These are phyloP conservation scores for Boletus rubroflammeus DNA, from an alignment of 768 basidiomycete genomes.

Conservation along the genomic window DNA sequence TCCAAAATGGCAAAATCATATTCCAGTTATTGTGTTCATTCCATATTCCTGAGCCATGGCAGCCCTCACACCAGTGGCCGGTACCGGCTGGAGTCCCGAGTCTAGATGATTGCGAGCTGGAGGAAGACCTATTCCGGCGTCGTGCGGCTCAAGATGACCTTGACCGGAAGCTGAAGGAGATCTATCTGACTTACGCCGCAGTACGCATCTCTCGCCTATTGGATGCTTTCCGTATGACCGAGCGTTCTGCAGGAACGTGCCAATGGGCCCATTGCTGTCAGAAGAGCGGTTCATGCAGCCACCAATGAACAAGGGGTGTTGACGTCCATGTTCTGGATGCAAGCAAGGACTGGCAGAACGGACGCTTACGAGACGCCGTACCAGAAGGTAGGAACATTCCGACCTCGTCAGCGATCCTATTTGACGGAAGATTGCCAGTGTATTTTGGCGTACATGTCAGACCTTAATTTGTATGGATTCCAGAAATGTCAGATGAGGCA, in stretches of 20 bases:
- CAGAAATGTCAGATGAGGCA: neutral
- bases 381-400: conserved; percentile 55
- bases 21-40: conserved; percentile 78
- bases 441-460: conserved; percentile 76
- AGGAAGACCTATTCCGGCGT: conserved; percentile 42
- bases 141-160: conserved; percentile 28
- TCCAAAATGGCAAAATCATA: conserved; percentile 49
- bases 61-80: conserved; percentile 62
- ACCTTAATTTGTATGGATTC: conserved; percentile 65
- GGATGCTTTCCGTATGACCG: conserved; percentile 26
- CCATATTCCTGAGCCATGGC: conserved; percentile 75
- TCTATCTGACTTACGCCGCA: conserved; percentile 26
- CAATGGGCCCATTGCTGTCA: conserved; percentile 67
- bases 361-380: conserved; percentile 66
- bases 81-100: conserved; percentile 53
- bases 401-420: neutral
- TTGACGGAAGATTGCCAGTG: conserved; percentile 43
- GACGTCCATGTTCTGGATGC: conserved; percentile 76
- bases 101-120: conserved; percentile 63
- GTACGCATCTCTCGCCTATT: conserved; percentile 15
- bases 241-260: conserved; percentile 52
- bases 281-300: conserved; percentile 45
- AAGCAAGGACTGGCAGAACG: conserved; percentile 51
- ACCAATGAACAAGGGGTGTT: conserved; percentile 44
- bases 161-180: conserved; percentile 34